phyloP scores from a whole-genome alignment of 352 stramenopile species.

The Globisporangium cystogenes region DNA sequence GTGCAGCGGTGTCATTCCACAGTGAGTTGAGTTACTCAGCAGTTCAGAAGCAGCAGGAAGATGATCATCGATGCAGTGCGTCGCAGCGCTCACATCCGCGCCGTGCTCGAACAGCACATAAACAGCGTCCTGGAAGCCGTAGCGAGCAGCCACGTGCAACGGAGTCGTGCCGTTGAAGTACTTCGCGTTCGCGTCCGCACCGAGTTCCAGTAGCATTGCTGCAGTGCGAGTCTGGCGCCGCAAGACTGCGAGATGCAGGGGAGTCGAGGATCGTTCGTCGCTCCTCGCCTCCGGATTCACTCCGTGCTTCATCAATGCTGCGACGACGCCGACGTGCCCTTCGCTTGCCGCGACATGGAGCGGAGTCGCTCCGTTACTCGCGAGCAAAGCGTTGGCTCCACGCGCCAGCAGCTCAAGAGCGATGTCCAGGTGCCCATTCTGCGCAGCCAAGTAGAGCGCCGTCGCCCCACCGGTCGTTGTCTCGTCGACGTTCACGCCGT shows the following conservation, averaged over 20 bases:
- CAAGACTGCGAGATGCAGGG: neutral
- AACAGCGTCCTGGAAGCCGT: too few species aligned
- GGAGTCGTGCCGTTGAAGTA: too few species aligned
- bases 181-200: neutral
- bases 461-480: neutral
- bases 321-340: neutral
- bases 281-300: too few species aligned
- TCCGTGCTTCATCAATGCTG: neutral
- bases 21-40: too few species aligned
- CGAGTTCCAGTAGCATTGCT: neutral
- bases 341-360: neutral
- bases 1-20: too few species aligned
- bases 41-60: too few species aligned
- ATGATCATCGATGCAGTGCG: too few species aligned
- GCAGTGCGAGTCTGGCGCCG: neutral
- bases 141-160: too few species aligned
- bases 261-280: neutral
- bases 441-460: neutral
- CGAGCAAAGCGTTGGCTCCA: neutral
- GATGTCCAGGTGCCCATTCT: neutral
- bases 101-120: too few species aligned
- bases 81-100: too few species aligned
- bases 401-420: neutral
- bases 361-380: too few species aligned
- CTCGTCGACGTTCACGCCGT: neutral